phyloP scores from a whole-genome alignment of 2,329 filamentous ascomycete species.

The Cadophora gregata region DNA sequence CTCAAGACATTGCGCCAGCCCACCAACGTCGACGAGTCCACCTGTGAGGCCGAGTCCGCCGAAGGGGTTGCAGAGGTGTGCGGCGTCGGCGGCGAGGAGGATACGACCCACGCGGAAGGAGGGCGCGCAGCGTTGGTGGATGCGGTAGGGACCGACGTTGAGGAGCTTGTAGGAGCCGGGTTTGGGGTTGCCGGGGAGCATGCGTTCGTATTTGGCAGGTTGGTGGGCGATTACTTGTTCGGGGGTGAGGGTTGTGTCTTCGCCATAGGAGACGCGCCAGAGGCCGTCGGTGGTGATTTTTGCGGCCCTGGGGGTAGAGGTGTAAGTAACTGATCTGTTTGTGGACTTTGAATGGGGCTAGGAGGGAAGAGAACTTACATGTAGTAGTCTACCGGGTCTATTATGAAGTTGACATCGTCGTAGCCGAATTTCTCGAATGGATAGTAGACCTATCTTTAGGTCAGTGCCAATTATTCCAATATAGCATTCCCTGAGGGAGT shows the following conservation, averaged over 20 bases:
- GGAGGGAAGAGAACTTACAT: conserved; percentile 47
- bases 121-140: conserved; percentile 55
- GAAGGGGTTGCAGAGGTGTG: conserved; percentile 56
- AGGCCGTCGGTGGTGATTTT: conserved; percentile 63
- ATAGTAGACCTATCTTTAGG: conserved; percentile 59
- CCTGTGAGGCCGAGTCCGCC: conserved; percentile 68
- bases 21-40: conserved; percentile 67
- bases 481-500: neutral
- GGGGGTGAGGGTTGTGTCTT: conserved; percentile 56
- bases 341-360: neutral
- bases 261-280: conserved; percentile 69
- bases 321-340: neutral
- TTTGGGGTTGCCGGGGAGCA: conserved; percentile 65
- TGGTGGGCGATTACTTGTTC: conserved; percentile 61
- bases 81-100: conserved; percentile 55
- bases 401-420: conserved; percentile 64
- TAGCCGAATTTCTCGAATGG: conserved; percentile 62
- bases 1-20: conserved; percentile 63
- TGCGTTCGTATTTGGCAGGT: conserved; percentile 59
- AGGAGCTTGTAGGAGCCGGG: conserved; percentile 61
- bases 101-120: conserved; percentile 53
- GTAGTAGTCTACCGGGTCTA: conserved; percentile 65
- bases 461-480: neutral
- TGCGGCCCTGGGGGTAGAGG: conserved; percentile 48
- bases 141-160: conserved; percentile 56